Percentiles rank a stretch among this genome's conserved stretches.
These are phyloP conservation scores for Beauveria sp. DNA, from an alignment of 2,329 filamentous ascomycete genomes.

Conservation along the genomic window DNA sequence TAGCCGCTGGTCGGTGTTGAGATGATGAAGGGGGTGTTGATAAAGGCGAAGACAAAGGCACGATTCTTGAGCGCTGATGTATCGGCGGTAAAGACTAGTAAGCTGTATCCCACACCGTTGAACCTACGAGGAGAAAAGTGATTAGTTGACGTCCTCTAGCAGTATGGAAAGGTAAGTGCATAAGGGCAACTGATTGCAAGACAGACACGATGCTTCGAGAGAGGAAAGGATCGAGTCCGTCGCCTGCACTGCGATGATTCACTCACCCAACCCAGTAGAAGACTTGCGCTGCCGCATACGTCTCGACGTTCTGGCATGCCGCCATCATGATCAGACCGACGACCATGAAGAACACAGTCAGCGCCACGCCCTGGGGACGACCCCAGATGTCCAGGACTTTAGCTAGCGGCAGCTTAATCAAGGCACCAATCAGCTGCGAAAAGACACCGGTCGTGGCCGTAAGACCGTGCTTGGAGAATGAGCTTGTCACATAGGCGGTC, in stretches of 20 bases:
- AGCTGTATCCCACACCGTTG: constrained; percentile 48
- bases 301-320: constrained; percentile 33
- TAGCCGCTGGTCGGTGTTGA: constrained; percentile 25
- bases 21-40: constrained; percentile 41
- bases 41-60: constrained; percentile 46
- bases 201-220: no score
- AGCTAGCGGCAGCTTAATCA: constrained; percentile 52
- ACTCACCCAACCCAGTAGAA: constrained; percentile 49
- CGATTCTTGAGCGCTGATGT: constrained; percentile 54
- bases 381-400: constrained; percentile 57
- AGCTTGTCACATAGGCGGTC: constrained; percentile 34
- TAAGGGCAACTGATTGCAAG: background rate
- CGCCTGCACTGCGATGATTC: constrained; percentile 13
- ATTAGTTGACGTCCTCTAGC: background rate
- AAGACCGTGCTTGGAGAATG: constrained; percentile 40
- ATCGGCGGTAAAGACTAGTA: constrained; percentile 56
- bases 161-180: background rate
- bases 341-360: constrained; percentile 41
- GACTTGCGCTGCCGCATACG: constrained; percentile 48
- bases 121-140: constrained; percentile 20
- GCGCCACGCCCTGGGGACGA: constrained; percentile 47
- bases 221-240: constrained; percentile 16
- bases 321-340: constrained; percentile 53
- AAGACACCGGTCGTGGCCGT: constrained; percentile 42
- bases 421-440: constrained; percentile 41